A percentile compares a stretch with the other conserved stretches of the same genome.
These are phyloP conservation scores for Podospora tetraspora DNA, from an alignment of 495 filamentous ascomycete species.

Conservation along the genomic window DNA sequence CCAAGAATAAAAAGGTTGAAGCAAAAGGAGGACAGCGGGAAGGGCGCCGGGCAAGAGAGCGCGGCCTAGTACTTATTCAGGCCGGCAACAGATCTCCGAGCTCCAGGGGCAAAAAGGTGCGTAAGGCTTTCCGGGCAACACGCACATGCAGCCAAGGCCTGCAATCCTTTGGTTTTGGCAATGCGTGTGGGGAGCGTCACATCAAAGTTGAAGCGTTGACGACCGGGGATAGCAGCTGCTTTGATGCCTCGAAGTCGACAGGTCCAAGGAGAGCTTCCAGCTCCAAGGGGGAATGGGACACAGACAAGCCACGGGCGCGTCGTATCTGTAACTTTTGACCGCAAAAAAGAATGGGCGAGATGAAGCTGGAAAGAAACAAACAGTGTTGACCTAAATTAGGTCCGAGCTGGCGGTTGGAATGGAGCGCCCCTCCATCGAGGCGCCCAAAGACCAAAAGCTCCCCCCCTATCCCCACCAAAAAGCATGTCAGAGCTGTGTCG, in stretches of 20 bases:
- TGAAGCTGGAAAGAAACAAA: not conserved
- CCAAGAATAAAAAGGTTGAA: constrained; percentile 4
- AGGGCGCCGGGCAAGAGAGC: not conserved
- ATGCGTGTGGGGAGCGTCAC: not conserved
- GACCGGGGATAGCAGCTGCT: no score
- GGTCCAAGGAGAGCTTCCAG: not conserved
- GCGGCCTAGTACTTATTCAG: not conserved
- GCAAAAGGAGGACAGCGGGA: not conserved
- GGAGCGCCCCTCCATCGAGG: not conserved
- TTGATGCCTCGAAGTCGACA: not conserved
- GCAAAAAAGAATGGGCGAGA: not conserved
- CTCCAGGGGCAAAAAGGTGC: not conserved
- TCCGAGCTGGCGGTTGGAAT: constrained; percentile 2
- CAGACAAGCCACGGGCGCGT: not conserved
- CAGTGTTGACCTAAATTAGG: not conserved
- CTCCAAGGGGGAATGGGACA: not conserved
- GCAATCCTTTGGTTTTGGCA: not conserved
- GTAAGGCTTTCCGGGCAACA: not conserved
- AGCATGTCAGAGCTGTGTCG: constrained; percentile 10
- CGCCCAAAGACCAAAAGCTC: not conserved
- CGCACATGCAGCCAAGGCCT: not conserved
- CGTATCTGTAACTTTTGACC: not conserved
- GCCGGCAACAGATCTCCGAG: not conserved
- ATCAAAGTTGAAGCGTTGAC: not conserved
- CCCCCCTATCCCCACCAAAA: not conserved